Percentiles rank a stretch among this genome's conserved stretches.
Conservation (phyloP, 345 rosid species). For the Schrenkiella parvula region DNA sequence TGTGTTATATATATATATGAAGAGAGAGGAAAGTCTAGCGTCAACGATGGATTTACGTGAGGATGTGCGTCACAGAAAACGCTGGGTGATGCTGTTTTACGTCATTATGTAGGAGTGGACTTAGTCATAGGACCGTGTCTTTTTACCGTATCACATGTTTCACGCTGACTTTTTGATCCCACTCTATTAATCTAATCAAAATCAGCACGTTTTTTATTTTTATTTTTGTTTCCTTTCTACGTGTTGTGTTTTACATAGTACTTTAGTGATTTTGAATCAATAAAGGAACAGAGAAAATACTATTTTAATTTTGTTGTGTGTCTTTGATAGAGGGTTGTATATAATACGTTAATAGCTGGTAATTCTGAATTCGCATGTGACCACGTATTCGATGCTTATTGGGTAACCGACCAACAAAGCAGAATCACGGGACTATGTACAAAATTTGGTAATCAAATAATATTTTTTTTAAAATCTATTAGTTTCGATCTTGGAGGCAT, state of each 20-base stretch:
- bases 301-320: neutral
- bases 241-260: neutral
- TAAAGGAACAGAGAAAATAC: neutral
- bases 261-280: neutral
- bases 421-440: neutral
- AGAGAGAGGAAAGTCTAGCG: slow-evolving; percentile 39
- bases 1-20: neutral
- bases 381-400: neutral
- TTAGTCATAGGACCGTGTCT: slow-evolving; percentile 34
- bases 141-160: slow-evolving; percentile 19
- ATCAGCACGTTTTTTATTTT: slow-evolving; percentile 11
- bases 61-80: slow-evolving; percentile 46
- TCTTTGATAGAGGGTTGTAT: neutral
- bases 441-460: neutral
- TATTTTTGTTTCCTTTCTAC: neutral
- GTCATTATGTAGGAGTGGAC: slow-evolving; percentile 41
- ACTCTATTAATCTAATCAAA: neutral
- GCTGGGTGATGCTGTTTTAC: slow-evolving; percentile 39
- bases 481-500: too few species aligned
- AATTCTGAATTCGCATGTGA: neutral
- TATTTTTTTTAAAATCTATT: too few species aligned
- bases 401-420: neutral
- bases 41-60: slow-evolving; percentile 57
- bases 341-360: neutral
- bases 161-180: slow-evolving; percentile 2